Evolutionary conservation across 2,329 filamentous ascomycete genomes (phyloP).

Genomic region (Diplodia seriata): DNA sequence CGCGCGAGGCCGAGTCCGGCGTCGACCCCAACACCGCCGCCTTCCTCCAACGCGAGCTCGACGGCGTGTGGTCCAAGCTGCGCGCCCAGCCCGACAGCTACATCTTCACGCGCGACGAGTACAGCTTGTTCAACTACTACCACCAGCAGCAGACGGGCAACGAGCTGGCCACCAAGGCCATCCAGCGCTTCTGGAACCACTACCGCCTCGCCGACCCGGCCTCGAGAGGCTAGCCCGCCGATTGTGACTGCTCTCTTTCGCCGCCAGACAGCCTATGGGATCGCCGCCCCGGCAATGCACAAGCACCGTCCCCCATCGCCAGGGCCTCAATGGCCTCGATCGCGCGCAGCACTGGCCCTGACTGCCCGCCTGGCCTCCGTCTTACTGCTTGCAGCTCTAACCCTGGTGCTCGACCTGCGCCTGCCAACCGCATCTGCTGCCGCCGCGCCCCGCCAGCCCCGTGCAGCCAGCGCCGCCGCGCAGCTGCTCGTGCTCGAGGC

Average conservation of each 20-base stretch:
- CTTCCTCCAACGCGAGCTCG: constrained; percentile 67
- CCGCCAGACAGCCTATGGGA: constrained; percentile 18
- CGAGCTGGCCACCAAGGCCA: constrained; percentile 58
- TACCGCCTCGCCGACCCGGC: constrained; percentile 42
- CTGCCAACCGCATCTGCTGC: constrained; percentile 17
- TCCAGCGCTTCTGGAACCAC: constrained; percentile 65
- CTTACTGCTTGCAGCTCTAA: constrained; percentile 28
- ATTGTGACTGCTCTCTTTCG: constrained; percentile 32
- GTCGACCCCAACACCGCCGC: constrained; percentile 67
- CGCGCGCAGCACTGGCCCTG: constrained; percentile 5
- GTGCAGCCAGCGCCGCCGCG: constrained; percentile 32
- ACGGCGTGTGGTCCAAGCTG: constrained; percentile 72
- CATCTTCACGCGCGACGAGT: constrained; percentile 77
- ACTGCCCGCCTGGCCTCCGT: constrained; percentile 16
- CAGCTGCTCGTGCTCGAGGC: constrained; percentile 72
- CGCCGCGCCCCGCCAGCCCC: constrained; percentile 4
- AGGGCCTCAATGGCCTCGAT: constrained; percentile 23
- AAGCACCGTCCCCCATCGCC: constrained; percentile 7
- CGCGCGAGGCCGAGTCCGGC: constrained; percentile 74
- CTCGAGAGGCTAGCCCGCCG: background rate
- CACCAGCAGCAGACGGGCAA: constrained; percentile 68
- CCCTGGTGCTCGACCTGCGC: constrained; percentile 9
- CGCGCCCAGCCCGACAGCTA: constrained; percentile 71
- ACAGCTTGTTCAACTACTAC: constrained; percentile 87
- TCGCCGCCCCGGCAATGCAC: constrained; percentile 15